Base-by-base conservation (phyloP, 352 stramenopile genomes). In the Phytophthora multivora region DNA sequence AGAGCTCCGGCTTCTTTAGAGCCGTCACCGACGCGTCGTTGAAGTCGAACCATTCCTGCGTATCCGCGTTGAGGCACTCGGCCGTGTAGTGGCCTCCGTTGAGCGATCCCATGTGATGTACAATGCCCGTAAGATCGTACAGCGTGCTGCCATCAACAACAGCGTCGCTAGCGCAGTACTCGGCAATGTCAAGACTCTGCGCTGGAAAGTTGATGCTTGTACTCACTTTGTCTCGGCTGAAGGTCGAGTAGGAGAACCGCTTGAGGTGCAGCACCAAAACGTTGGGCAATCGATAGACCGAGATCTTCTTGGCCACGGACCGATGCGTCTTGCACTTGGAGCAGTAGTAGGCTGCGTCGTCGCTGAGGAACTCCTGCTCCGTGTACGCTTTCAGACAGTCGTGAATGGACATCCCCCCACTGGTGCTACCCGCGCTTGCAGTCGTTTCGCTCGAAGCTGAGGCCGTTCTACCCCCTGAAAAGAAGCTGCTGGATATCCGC, bases 251-350 rank as follows among this genome's bases (percentile, higher is more conserved):
- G 31, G 77, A 83, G 43, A 97, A 97, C 1, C 90, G 86, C 69
- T 97, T 97, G 31, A 97, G 76, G 57, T 97, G 91, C 23, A 97
- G 33, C 25, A 97, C 81, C 31, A 97, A 76, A 26, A 97, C 75
- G n/a, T 84, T 69, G 7, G 91, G 91, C 5, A 88, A 62, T 10
- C 84, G 77, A 51, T 93, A 90, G 31, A 94, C 61, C 45, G 77
- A 84, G 40, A 94, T 92, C 50, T 87, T 86, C 66, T 94, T 94
- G 38, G 73, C 61, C 38, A 85, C 82, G 3, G 75, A 75, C 26
- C 81, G 78, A 57, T 91, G 83, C 0, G 77, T 80, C 40, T 93
- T 91, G 65, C 83, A 91, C 46, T 87, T 89, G 19, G 52, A 35
- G 60, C 81, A 94, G 53, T 91, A 94, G 54, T 84, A 92, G 36